Evolutionary conservation across 106 monocot species (phyloP).

Genomic region (Dendrobium huoshanense): DNA sequence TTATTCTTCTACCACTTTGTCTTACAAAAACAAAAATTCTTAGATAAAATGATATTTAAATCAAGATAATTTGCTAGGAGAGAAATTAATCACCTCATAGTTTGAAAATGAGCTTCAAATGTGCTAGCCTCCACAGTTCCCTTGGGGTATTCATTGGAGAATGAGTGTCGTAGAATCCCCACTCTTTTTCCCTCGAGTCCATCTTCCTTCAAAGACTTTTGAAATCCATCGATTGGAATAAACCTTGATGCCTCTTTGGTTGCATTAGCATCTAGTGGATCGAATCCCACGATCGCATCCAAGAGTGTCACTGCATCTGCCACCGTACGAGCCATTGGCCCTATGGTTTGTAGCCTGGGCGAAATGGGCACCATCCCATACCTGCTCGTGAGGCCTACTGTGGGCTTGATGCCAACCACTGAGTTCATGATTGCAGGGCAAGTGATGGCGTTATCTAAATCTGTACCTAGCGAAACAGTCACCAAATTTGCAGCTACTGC

Average conservation of each 20-base stretch:
- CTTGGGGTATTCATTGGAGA: conserved; percentile 21
- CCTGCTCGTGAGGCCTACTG: too few species aligned
- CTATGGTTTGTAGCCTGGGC: too few species aligned
- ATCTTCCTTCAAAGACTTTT: conserved; percentile 37
- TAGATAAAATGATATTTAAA: not conserved
- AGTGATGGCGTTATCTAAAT: conserved; percentile 60
- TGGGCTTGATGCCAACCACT: not conserved
- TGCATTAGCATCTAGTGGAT: conserved; percentile 30
- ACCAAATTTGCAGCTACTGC: conserved; percentile 72
- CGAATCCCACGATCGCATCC: conserved; percentile 55
- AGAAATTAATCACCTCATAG: conserved; percentile 32
- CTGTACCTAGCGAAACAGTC: conserved; percentile 55
- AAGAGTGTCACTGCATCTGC: conserved; percentile 42
- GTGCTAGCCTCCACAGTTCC: conserved; percentile 7
- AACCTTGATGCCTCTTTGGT: conserved; percentile 27
- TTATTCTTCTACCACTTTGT: too few species aligned
- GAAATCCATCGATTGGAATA: conserved; percentile 50
- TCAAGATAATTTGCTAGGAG: not conserved
- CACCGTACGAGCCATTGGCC: conserved; percentile 46
- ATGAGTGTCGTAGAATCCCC: conserved; percentile 36
- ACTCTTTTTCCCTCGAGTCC: conserved; percentile 56
- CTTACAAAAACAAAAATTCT: too few species aligned
- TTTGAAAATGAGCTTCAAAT: conserved; percentile 44
- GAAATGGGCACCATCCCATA: too few species aligned
- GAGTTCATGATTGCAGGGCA: conserved; percentile 51